Conservation (phyloP, 2,329 filamentous ascomycete genomes). For the Cladobotryum protrusum region DNA sequence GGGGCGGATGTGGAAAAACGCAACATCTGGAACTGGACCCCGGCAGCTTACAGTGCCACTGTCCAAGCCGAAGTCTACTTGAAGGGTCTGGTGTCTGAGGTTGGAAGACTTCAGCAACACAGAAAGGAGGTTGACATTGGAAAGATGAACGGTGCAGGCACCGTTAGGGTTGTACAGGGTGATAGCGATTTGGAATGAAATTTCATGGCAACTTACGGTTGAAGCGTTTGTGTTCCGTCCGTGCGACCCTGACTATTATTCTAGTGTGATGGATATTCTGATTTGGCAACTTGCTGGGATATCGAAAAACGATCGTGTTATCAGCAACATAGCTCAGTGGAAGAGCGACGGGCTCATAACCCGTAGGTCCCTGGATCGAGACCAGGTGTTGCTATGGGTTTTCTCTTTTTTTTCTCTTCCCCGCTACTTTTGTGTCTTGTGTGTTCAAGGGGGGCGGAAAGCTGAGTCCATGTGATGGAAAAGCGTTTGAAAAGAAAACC, state of each 20-base stretch:
- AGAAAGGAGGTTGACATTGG: constrained; percentile 36
- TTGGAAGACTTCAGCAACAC: constrained; percentile 48
- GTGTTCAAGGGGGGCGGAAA: too few species aligned
- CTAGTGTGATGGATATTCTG: background rate
- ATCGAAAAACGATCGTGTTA: background rate
- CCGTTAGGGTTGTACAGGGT: constrained; percentile 39
- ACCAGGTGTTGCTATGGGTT: background rate
- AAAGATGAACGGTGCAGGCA: constrained; percentile 31
- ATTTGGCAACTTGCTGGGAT: background rate
- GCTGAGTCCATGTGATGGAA: too few species aligned
- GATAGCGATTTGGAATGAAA: constrained; percentile 28
- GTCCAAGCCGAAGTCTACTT: constrained; percentile 82
- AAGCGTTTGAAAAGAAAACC: too few species aligned
- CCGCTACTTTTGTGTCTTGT: background rate
- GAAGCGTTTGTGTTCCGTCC: background rate
- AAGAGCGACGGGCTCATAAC: constrained; percentile 1
- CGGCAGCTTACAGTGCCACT: constrained; percentile 75
- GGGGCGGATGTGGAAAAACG: constrained; percentile 67
- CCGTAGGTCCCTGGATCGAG: background rate
- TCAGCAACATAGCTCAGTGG: background rate
- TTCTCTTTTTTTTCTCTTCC: background rate
- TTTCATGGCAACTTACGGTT: background rate
- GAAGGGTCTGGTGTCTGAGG: constrained; percentile 66
- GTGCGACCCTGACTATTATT: too few species aligned
- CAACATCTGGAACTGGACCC: constrained; percentile 76